Conservation (phyloP, 2,329 filamentous ascomycete genomes). For the Neonectria ditissima region DNA sequence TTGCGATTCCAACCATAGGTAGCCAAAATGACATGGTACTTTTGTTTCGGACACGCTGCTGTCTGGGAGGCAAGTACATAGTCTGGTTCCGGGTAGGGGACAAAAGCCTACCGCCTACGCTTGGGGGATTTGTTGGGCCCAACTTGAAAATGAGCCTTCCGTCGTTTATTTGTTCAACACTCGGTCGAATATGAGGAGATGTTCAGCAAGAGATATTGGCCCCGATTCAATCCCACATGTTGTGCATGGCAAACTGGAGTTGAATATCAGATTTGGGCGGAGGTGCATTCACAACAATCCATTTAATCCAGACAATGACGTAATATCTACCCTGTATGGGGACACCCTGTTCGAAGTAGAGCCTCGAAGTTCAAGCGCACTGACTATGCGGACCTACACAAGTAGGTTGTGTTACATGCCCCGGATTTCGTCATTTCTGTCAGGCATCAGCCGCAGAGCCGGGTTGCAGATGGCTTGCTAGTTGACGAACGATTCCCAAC, state of each 20-base stretch:
- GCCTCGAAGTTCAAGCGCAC: background rate
- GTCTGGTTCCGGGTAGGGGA: no score
- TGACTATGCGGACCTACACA: background rate
- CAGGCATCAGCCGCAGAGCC: background rate
- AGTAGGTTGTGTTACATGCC: background rate
- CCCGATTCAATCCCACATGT: background rate
- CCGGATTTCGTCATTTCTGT: background rate
- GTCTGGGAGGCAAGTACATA: no score
- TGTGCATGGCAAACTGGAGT: background rate
- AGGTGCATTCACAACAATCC: no score
- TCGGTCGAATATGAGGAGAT: background rate
- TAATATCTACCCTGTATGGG: background rate
- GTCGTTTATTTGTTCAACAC: background rate
- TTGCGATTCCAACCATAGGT: background rate
- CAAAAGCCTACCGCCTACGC: background rate
- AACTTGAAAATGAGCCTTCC: background rate
- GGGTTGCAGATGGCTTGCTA: background rate
- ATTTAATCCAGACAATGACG: background rate
- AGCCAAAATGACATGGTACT: background rate
- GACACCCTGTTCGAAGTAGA: no score
- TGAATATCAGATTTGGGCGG: background rate
- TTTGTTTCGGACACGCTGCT: background rate
- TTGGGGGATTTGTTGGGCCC: background rate
- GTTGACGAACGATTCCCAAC: conserved; percentile 9
- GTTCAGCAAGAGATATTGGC: background rate